Conservation (phyloP, 495 filamentous ascomycete genomes). For the Xylaria venustula region DNA sequence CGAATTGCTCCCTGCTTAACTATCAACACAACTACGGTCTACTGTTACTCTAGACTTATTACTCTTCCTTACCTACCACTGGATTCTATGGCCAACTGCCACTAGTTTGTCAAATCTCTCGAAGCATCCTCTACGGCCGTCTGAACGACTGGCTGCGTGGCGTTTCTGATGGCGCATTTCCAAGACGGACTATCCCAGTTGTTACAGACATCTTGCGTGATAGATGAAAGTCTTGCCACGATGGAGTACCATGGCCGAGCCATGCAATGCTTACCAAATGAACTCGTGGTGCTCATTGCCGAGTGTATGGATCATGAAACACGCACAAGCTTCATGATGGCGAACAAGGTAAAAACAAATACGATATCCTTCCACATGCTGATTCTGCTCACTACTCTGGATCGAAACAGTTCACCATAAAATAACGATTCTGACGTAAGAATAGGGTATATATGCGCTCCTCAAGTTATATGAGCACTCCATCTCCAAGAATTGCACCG, state of each 20-base stretch:
- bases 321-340: conserved; percentile 12
- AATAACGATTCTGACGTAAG: neutral
- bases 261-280: neutral
- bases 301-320: conserved; percentile 22
- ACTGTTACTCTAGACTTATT: neutral
- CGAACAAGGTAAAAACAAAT: conserved; percentile 13
- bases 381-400: too few species aligned
- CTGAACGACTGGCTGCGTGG: too few species aligned
- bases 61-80: too few species aligned
- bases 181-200: neutral
- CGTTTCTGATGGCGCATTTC: too few species aligned
- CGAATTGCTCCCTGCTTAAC: neutral
- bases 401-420: too few species aligned
- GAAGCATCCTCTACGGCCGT: too few species aligned
- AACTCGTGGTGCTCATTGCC: conserved; percentile 29
- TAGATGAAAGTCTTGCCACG: neutral
- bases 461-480: conserved; percentile 23
- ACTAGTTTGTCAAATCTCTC: too few species aligned
- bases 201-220: neutral
- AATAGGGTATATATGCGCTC: conserved; percentile 1
- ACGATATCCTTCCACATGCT: too few species aligned
- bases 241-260: neutral
- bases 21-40: neutral
- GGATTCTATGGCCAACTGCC: too few species aligned
- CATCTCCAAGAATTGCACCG: conserved; percentile 12